Base-by-base conservation (phyloP, 1,139 yeast species). In the Komagataea norvegica region DNA sequence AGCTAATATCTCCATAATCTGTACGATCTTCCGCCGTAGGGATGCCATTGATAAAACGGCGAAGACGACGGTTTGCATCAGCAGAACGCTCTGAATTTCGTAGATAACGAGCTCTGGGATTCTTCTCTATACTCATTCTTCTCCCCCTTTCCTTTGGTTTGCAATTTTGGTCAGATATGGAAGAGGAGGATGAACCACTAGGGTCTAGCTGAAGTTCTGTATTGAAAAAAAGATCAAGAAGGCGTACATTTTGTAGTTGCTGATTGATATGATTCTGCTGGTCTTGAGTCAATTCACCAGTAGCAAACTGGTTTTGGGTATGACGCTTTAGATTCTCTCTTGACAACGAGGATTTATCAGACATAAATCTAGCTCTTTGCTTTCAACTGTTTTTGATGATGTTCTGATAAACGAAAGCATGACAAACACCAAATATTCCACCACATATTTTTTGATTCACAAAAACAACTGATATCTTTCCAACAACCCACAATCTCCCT, bases 31-130 rank as follows among this genome's bases (percentile, higher is more conserved):
- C n/a, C n/a, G n/a, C n/a, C n/a, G n/a, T n/a, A n/a, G n/a, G n/a
- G n/a, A n/a, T n/a, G n/a, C n/a, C n/a, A n/a, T n/a, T n/a, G n/a
- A n/a, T n/a, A n/a, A n/a, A n/a, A n/a, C n/a, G n/a, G n/a, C n/a
- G n/a, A n/a, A n/a, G n/a, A n/a, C n/a, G n/a, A n/a, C n/a, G n/a
- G n/a, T n/a, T 20, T 27, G 20, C 22, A 22, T 32, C 16, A 25
- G 25, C 5, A n/a, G n/a, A n/a, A n/a, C n/a, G n/a, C n/a, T n/a
- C n/a, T n/a, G n/a, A n/a, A n/a, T n/a, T n/a, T n/a, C n/a, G n/a
- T n/a, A n/a, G n/a, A n/a, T n/a, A n/a, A n/a, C n/a, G n/a, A n/a
- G 19, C 10, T 23, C 40, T 11, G 29, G 20, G 31, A 5, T 25
- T 25, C 8, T 24, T 11, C 14, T 34, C 29, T 18, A 38, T 14